Evolutionary conservation across 2,329 filamentous ascomycete species (phyloP).

Genomic region (Penicillium sp.): DNA sequence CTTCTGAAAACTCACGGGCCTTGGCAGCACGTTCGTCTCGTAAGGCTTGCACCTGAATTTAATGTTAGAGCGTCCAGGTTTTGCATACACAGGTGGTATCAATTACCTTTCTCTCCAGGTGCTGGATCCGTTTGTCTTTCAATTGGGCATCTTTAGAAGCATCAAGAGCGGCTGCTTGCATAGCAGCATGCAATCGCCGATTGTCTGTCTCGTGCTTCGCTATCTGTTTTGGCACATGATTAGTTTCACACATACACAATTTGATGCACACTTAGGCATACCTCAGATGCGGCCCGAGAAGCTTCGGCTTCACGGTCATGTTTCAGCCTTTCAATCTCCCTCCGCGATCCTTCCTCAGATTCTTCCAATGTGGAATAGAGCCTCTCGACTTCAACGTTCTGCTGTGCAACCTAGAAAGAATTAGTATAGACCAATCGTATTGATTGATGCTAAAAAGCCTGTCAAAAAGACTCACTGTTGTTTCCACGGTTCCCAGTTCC

Average conservation of each 20-base stretch:
- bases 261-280: conserved; percentile 6
- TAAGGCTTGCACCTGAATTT: conserved; percentile 31
- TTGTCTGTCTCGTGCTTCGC: conserved; percentile 25
- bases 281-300: conserved; percentile 21
- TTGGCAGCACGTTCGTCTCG: conserved; percentile 36
- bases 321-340: conserved; percentile 19
- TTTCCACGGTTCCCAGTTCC: conserved; percentile 15
- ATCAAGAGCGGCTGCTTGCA: conserved; percentile 24
- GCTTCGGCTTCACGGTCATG: conserved; percentile 20
- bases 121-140: conserved; percentile 30
- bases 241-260: neutral
- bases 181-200: conserved; percentile 20
- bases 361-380: conserved; percentile 21
- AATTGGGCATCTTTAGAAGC: conserved; percentile 27
- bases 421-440: conserved; percentile 5
- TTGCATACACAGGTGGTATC: neutral
- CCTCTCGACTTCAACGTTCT: conserved; percentile 18
- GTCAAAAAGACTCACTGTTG: conserved; percentile 19
- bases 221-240: conserved; percentile 14
- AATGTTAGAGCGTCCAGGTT: neutral
- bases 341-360: conserved; percentile 17
- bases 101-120: conserved; percentile 33
- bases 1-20: conserved; percentile 38
- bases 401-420: conserved; percentile 21
- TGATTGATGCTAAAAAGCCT: neutral